Percentiles rank a stretch among this genome's conserved stretches.
phyloP scores from a whole-genome alignment of 331 rosid genomes.

The Dryas integrifolia region DNA sequence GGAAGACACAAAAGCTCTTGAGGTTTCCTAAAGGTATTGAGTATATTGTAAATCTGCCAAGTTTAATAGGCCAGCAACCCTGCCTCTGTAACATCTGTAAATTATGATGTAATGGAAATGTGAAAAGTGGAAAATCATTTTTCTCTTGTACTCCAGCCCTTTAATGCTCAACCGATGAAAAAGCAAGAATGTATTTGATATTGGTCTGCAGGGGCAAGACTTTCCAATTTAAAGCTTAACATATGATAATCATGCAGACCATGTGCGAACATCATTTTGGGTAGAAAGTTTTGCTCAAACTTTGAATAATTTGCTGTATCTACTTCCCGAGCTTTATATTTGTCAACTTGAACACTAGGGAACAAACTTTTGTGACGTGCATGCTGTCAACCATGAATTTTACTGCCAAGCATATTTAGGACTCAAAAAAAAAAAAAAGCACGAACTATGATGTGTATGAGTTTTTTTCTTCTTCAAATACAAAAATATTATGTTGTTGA shows the following conservation, averaged over 20 bases:
- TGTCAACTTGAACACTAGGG: constrained; percentile 26
- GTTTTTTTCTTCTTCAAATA: not conserved
- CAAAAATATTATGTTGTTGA: not conserved
- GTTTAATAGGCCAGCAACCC: constrained; percentile 25
- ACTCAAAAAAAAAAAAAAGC: not conserved
- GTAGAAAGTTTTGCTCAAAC: constrained; percentile 13
- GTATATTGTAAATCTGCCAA: constrained; percentile 14
- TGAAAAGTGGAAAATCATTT: constrained; percentile 32
- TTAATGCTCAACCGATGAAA: constrained; percentile 25
- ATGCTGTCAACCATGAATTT: constrained; percentile 8
- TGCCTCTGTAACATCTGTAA: constrained; percentile 9
- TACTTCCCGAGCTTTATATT: constrained; percentile 5
- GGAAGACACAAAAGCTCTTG: constrained; percentile 18
- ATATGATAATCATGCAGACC: constrained; percentile 13
- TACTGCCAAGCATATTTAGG: not conserved
- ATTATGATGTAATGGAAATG: constrained; percentile 17
- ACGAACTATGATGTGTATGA: too few species aligned
- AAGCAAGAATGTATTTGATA: constrained; percentile 31
- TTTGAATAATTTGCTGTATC: constrained; percentile 21
- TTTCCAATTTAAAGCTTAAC: not conserved
- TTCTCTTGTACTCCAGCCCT: constrained; percentile 31
- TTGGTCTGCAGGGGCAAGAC: constrained; percentile 11
- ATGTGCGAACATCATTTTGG: constrained; percentile 18
- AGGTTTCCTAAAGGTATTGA: constrained; percentile 25
- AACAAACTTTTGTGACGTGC: constrained; percentile 1